Percentiles rank a stretch among this genome's conserved stretches.
Evolutionary conservation across 2,329 filamentous ascomycete species (phyloP).

Genomic region (Diaporthe sp.): DNA sequence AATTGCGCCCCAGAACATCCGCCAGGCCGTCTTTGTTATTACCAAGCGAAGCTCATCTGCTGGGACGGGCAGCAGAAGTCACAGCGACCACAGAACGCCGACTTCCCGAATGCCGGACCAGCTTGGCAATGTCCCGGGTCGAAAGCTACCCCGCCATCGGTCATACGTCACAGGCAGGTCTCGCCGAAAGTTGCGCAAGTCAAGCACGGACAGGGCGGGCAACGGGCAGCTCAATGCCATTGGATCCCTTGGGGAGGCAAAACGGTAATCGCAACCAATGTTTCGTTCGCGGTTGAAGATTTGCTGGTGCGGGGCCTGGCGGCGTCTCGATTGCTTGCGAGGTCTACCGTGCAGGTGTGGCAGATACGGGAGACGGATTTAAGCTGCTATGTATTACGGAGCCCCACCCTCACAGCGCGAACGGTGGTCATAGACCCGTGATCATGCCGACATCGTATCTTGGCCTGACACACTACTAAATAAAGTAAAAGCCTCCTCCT

Average conservation of each 20-base stretch:
- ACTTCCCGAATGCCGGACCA: conserved; percentile 23
- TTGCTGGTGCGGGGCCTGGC: conserved; percentile 20
- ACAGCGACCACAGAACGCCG: conserved; percentile 14
- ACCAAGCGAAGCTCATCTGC: conserved; percentile 8
- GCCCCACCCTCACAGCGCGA: conserved; percentile 16
- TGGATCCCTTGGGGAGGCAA: not conserved
- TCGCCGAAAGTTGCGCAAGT: conserved; percentile 19
- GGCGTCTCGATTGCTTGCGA: conserved; percentile 7
- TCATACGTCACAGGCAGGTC: conserved; percentile 24
- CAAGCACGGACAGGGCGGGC: not conserved
- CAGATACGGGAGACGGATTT: conserved; percentile 27
- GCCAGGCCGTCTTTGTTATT: not conserved
- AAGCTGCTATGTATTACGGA: conserved; percentile 5
- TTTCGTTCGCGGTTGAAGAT: not conserved
- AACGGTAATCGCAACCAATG: conserved; percentile 1
- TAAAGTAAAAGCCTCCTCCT: conserved; percentile 41
- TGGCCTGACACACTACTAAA: conserved; percentile 15
- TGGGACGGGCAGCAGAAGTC: not conserved
- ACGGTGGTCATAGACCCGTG: conserved; percentile 29
- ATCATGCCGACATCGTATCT: conserved; percentile 35
- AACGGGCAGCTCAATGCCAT: not conserved
- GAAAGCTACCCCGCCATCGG: conserved; percentile 21
- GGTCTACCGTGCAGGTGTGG: not conserved
- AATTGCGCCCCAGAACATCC: conserved; percentile 18
- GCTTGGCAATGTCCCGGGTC: not conserved